Conservation (phyloP, 208 protist genomes). For the Trypanosomatidae sp. region DNA sequence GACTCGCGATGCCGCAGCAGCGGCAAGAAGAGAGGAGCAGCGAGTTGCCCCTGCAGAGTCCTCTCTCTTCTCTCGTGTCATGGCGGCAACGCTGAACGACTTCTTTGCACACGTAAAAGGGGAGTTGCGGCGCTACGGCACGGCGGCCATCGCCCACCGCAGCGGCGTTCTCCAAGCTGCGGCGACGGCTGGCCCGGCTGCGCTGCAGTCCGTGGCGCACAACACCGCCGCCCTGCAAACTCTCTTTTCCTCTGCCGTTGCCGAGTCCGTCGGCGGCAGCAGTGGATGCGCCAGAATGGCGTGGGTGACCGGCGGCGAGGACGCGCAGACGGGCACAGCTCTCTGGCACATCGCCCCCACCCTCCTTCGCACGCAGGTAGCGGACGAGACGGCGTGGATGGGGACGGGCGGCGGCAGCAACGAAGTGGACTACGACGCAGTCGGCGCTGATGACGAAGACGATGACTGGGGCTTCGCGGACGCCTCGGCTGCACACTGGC, state of each 20-base stretch:
- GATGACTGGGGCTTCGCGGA: too few relatives aligned
- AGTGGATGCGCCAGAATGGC: neutral
- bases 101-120: too few relatives aligned
- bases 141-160: slow-evolving; percentile 10
- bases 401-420: slow-evolving; percentile 7
- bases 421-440: neutral
- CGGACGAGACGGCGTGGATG: slow-evolving; percentile 19
- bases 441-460: too few relatives aligned
- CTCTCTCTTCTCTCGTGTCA: too few relatives aligned
- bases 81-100: too few relatives aligned
- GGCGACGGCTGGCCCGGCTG: neutral
- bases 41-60: too few relatives aligned
- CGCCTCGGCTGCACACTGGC: too few relatives aligned
- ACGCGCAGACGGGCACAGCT: neutral
- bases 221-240: slow-evolving; percentile 17
- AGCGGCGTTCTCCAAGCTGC: slow-evolving; percentile 10
- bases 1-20: too few relatives aligned
- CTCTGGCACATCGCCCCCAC: slow-evolving; percentile 20
- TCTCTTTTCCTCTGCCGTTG: neutral
- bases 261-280: too few relatives aligned
- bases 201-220: slow-evolving; percentile 10
- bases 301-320: neutral
- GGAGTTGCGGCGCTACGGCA: too few relatives aligned
- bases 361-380: slow-evolving; percentile 20
- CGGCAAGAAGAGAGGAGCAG: too few relatives aligned